Evolutionary conservation across 2,329 filamentous ascomycete genomes (phyloP).

Genomic region (Biscogniauxia marginata): DNA sequence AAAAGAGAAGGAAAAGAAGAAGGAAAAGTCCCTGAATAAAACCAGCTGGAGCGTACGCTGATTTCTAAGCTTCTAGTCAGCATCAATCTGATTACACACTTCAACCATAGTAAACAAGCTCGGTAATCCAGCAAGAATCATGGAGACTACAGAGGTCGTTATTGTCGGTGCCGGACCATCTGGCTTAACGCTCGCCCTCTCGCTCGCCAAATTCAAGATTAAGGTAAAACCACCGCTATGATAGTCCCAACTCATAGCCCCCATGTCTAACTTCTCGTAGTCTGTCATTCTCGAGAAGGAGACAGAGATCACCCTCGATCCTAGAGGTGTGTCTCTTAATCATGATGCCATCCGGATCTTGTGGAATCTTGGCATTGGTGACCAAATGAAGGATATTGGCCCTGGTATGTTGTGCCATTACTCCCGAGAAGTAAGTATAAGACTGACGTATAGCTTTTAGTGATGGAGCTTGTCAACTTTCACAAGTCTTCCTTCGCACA

Average conservation of each 20-base stretch:
- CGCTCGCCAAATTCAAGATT: conserved; percentile 22
- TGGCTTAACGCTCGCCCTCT: conserved; percentile 22
- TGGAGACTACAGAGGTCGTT: conserved; percentile 26
- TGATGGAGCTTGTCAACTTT: conserved; percentile 17
- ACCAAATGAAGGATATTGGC: conserved; percentile 20
- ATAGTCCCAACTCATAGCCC: neutral
- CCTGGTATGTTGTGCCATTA: conserved; percentile 15
- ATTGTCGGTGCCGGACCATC: conserved; percentile 27
- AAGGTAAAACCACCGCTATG: conserved; percentile 13
- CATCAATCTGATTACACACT: neutral
- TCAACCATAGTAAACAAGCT: neutral
- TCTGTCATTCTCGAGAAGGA: conserved; percentile 26
- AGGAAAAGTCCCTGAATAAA: too few species aligned
- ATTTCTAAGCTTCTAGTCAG: too few species aligned
- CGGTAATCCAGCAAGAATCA: conserved; percentile 2
- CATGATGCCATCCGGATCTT: conserved; percentile 26
- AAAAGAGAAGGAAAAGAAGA: too few species aligned
- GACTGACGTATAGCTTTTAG: conserved; percentile 4
- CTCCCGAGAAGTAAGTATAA: neutral
- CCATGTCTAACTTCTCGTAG: conserved; percentile 8
- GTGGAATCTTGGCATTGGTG: conserved; percentile 23
- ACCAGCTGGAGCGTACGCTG: too few species aligned
- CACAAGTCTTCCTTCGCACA: conserved; percentile 18
- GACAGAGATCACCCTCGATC: conserved; percentile 21
- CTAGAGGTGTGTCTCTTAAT: conserved; percentile 24